phyloP scores from a whole-genome alignment of 2,329 filamentous ascomycete species.

The Ilyonectria sp. region DNA sequence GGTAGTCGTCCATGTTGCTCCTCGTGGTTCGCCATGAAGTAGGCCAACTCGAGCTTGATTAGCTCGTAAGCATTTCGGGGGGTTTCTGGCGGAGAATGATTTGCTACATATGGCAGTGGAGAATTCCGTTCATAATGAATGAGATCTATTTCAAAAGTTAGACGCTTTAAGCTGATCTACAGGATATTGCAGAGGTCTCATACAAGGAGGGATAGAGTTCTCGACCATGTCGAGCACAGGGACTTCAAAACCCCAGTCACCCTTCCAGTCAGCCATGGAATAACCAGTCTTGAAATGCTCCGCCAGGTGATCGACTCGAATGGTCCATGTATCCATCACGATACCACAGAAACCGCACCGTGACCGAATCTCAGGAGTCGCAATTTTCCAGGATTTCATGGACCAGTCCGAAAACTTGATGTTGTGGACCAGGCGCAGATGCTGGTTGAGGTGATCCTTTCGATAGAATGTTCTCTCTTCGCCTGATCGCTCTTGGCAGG shows the following conservation, averaged over 20 bases:
- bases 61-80: conserved; percentile 74
- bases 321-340: conserved; percentile 73
- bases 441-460: conserved; percentile 78
- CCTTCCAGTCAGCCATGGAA: conserved; percentile 79
- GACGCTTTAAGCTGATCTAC: conserved; percentile 55
- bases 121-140: conserved; percentile 75
- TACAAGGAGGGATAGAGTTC: conserved; percentile 77
- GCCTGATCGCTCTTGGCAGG: conserved; percentile 76
- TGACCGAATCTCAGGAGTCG: conserved; percentile 73
- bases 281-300: conserved; percentile 78
- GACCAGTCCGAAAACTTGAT: conserved; percentile 75
- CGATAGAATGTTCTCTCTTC: conserved; percentile 77
- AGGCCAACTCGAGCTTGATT: conserved; percentile 70
- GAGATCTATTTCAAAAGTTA: conserved; percentile 68
- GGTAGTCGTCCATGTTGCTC: conserved; percentile 59
- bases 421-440: conserved; percentile 74
- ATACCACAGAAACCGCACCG: conserved; percentile 77
- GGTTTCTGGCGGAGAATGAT: conserved; percentile 59
- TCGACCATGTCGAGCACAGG: conserved; percentile 75
- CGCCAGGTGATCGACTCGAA: conserved; percentile 74
- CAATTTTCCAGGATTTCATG: conserved; percentile 75
- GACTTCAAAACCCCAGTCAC: conserved; percentile 77
- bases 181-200: conserved; percentile 57
- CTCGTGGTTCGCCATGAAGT: conserved; percentile 63
- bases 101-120: conserved; percentile 68